A percentile compares a stretch with the other conserved stretches of the same genome.
Evolutionary conservation across 2,329 filamentous ascomycete genomes (phyloP).

Genomic region (Pezicula rhizophila): DNA sequence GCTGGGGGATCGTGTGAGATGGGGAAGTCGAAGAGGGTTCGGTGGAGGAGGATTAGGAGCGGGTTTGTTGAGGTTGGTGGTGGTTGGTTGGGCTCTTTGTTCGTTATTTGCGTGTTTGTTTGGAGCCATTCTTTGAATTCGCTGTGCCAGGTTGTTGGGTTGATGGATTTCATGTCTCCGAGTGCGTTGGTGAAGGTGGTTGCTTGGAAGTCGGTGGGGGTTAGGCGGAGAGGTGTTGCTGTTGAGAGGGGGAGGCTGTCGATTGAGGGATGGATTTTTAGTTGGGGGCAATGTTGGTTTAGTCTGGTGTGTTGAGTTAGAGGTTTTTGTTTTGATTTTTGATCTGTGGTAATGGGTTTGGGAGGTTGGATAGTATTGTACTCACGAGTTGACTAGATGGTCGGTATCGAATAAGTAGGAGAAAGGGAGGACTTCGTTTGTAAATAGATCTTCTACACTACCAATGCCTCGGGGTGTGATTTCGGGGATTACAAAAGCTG

Average conservation of each 20-base stretch:
- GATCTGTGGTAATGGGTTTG: neutral
- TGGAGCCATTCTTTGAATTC: slow-evolving; percentile 3
- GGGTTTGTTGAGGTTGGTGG: neutral
- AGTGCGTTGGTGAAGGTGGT: neutral
- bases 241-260: neutral
- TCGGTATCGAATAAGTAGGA: slow-evolving; percentile 19
- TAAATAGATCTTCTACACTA: slow-evolving; percentile 2
- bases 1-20: slow-evolving; percentile 37
- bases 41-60: neutral
- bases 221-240: neutral
- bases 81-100: neutral
- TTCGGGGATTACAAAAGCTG: slow-evolving; percentile 33
- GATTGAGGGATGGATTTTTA: slow-evolving; percentile 1
- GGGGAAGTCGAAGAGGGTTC: slow-evolving; percentile 23
- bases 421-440: slow-evolving; percentile 11
- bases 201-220: neutral
- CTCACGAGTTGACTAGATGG: slow-evolving; percentile 9
- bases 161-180: neutral
- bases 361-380: neutral
- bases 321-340: no score
- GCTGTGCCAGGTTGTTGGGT: neutral
- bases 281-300: neutral
- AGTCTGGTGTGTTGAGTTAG: no score
- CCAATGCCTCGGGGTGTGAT: slow-evolving; percentile 9
- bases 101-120: neutral